phyloP scores from a whole-genome alignment of 352 stramenopile species.

The Pythium dissotocum region DNA sequence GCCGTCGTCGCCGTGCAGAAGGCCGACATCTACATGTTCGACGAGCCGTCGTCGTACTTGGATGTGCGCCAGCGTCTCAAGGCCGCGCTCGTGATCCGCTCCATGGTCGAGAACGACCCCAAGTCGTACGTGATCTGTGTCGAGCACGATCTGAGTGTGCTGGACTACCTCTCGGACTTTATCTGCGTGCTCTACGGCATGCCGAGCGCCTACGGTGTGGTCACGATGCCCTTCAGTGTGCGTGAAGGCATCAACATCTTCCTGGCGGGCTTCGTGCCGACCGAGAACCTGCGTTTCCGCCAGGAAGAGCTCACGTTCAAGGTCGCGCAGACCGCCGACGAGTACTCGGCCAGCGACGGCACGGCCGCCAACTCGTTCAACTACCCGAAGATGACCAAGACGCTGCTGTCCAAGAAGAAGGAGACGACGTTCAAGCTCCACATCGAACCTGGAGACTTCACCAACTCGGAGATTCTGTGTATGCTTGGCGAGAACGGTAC shows the following conservation, averaged over 20 bases:
- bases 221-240: conserved; percentile 99
- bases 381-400: conserved; percentile 99
- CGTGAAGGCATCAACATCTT: conserved; percentile 99
- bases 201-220: conserved; percentile 98
- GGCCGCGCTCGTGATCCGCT: conserved; percentile 97
- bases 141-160: conserved; percentile 99
- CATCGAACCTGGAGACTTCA: conserved; percentile 97
- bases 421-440: conserved; percentile 97
- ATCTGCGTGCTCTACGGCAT: conserved; percentile 99
- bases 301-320: conserved; percentile 99
- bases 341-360: conserved; percentile 83
- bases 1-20: conserved; percentile 94
- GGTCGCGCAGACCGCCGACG: conserved; percentile 93
- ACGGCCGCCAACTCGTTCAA: conserved; percentile 91
- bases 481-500: conserved; percentile 99
- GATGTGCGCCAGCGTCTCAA: conserved; percentile 99
- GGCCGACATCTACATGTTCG: conserved; percentile 99
- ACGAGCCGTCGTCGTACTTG: conserved; percentile 99
- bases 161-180: conserved; percentile 99
- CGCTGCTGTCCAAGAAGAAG: conserved; percentile 93
- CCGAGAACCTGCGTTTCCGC: conserved; percentile 99
- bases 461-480: conserved; percentile 99
- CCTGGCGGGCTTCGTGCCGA: conserved; percentile 98
- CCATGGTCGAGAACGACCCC: conserved; percentile 90
- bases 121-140: conserved; percentile 98